A percentile compares a stretch with the other conserved stretches of the same genome.
Conservation (phyloP, 2,329 filamentous ascomycete genomes). For the Aspergillus persii region DNA sequence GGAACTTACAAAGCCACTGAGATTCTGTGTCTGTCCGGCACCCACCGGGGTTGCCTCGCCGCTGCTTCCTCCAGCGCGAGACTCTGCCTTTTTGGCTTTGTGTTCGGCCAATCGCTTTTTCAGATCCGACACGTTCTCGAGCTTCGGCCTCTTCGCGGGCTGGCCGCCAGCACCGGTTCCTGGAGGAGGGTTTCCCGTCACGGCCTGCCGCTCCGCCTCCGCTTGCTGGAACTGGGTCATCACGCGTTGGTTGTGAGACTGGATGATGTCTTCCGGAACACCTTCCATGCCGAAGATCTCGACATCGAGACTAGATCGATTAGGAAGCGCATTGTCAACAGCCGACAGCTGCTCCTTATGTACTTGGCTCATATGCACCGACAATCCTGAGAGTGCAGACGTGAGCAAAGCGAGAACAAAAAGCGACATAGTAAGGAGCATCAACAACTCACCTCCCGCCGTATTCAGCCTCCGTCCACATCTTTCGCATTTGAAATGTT, state of each 20-base stretch:
- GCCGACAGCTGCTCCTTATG: conserved; percentile 87
- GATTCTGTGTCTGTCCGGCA: conserved; percentile 49
- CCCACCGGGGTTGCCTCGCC: conserved; percentile 57
- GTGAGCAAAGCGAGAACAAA: background rate
- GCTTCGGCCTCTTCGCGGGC: conserved; percentile 62
- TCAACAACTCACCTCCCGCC: conserved; percentile 69
- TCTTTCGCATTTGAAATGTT: conserved; percentile 96
- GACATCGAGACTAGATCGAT: conserved; percentile 79
- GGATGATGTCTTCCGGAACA: conserved; percentile 79
- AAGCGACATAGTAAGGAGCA: background rate
- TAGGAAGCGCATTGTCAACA: conserved; percentile 89
- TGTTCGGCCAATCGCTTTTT: conserved; percentile 78
- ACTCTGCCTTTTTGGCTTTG: conserved; percentile 64
- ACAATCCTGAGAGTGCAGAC: conserved; percentile 64
- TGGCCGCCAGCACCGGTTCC: conserved; percentile 48
- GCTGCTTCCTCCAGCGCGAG: conserved; percentile 55
- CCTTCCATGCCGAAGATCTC: conserved; percentile 99
- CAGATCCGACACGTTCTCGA: conserved; percentile 73
- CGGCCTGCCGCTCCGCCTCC: conserved; percentile 75
- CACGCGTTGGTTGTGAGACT: conserved; percentile 83
- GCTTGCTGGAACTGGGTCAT: conserved; percentile 80
- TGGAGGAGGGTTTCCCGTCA: conserved; percentile 79
- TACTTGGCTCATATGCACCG: conserved; percentile 96
- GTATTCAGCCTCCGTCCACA: conserved; percentile 89
- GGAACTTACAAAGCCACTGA: conserved; percentile 57